A percentile compares a stretch with the other conserved stretches of the same genome.
phyloP scores from a whole-genome alignment of 441 rosid species.

The California macrophylla region DNA sequence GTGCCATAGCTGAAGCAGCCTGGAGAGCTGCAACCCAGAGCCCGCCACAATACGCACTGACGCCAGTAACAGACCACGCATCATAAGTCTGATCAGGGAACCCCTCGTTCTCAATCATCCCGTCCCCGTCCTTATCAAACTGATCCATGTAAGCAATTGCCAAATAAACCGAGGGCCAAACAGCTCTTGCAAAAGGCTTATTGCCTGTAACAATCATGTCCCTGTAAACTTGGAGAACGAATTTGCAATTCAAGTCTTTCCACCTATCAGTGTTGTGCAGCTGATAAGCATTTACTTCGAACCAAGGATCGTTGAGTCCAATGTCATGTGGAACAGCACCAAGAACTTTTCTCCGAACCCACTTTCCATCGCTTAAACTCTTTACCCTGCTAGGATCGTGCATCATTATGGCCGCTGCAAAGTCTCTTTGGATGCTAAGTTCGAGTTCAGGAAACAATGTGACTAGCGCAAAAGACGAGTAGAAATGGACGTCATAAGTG shows the following conservation, averaged over 20 bases:
- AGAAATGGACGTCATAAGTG: constrained; percentile 24
- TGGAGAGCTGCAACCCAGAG: constrained; percentile 25
- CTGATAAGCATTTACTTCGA: constrained; percentile 23
- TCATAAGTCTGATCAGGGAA: constrained; percentile 26
- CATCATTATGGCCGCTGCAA: constrained; percentile 22
- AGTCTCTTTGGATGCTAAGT: constrained; percentile 24
- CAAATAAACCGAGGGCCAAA: constrained; percentile 26
- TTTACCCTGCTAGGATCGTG: constrained; percentile 22
- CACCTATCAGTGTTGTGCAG: constrained; percentile 21
- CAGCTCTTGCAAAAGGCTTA: constrained; percentile 20
- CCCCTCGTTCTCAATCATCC: constrained; percentile 25
- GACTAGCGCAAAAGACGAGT: constrained; percentile 23
- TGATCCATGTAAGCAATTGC: constrained; percentile 25
- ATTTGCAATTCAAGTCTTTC: constrained; percentile 25
- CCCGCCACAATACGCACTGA: constrained; percentile 25
- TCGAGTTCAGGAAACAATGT: constrained; percentile 22
- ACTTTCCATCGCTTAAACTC: constrained; percentile 17
- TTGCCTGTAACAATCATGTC: constrained; percentile 24
- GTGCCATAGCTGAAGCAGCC: constrained; percentile 22
- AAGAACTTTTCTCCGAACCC: constrained; percentile 18
- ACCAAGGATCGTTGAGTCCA: constrained; percentile 24
- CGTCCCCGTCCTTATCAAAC: constrained; percentile 22
- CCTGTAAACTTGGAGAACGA: constrained; percentile 22
- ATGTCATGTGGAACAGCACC: constrained; percentile 25
- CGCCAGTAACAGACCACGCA: constrained; percentile 22